These are phyloP conservation scores for Aureobasidium sp. DNA, from an alignment of 2,329 filamentous ascomycete genomes.

Conservation along the genomic window DNA sequence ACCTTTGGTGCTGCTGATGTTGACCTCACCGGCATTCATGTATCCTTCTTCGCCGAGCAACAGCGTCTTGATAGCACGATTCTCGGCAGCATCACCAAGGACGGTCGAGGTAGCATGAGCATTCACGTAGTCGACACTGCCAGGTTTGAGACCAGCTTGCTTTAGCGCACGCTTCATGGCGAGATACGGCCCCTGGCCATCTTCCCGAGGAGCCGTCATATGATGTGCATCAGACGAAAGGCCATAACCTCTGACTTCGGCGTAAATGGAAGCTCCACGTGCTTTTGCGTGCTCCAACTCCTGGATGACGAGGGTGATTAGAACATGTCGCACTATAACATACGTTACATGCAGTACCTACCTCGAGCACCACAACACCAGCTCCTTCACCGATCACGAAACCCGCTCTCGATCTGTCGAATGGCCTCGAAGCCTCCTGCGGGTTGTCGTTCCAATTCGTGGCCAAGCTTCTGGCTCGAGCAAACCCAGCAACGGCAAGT, in stretches of 20 bases:
- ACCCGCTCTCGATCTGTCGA: slow-evolving; percentile 68
- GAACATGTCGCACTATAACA: neutral
- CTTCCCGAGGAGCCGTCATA: slow-evolving; percentile 79
- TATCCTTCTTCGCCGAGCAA: slow-evolving; percentile 67
- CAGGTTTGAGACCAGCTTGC: slow-evolving; percentile 60
- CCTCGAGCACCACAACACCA: slow-evolving; percentile 76
- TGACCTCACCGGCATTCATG: slow-evolving; percentile 52
- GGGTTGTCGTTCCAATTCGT: slow-evolving; percentile 71
- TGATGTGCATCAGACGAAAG: slow-evolving; percentile 86
- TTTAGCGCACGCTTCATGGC: slow-evolving; percentile 80
- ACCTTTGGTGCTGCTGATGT: slow-evolving; percentile 89
- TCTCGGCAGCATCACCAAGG: slow-evolving; percentile 83
- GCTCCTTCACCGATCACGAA: slow-evolving; percentile 94
- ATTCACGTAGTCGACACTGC: slow-evolving; percentile 80
- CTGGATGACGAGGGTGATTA: slow-evolving; percentile 25
- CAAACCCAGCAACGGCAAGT: slow-evolving; percentile 84
- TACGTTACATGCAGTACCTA: slow-evolving; percentile 21
- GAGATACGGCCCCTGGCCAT: slow-evolving; percentile 70
- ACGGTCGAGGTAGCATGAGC: slow-evolving; percentile 86
- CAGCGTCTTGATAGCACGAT: slow-evolving; percentile 66
- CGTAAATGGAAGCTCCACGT: slow-evolving; percentile 74
- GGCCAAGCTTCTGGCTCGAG: slow-evolving; percentile 74
- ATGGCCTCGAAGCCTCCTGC: slow-evolving; percentile 67
- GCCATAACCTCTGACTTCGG: slow-evolving; percentile 82
- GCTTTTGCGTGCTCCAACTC: slow-evolving; percentile 79